A percentile compares a stretch with the other conserved stretches of the same genome.
phyloP scores from a whole-genome alignment of 306 rosid species.

The Fagus crenata region DNA sequence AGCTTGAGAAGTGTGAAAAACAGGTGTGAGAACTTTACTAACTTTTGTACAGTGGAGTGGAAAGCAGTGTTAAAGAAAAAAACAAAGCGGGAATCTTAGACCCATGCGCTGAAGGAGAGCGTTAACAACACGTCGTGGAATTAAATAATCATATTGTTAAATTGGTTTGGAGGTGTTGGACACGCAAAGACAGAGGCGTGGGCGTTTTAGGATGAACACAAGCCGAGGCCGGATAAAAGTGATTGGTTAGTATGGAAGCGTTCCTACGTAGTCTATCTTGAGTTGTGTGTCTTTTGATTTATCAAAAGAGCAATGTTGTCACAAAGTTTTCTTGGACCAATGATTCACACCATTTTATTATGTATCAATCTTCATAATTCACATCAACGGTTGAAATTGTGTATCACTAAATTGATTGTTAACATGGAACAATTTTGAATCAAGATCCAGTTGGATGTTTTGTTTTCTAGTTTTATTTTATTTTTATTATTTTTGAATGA shows the following conservation, averaged over 20 bases:
- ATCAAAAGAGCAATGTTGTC: too few relatives aligned
- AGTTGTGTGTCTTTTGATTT: too few relatives aligned
- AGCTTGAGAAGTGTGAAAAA: not conserved
- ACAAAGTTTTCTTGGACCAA: too few relatives aligned
- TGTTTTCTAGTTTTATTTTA: too few relatives aligned
- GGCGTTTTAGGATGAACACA: not conserved
- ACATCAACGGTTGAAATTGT: too few relatives aligned
- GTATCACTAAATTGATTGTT: too few relatives aligned
- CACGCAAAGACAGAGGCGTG: not conserved
- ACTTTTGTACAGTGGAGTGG: not conserved
- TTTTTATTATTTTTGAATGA: too few relatives aligned
- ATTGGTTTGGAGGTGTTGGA: not conserved
- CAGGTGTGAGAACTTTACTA: not conserved
- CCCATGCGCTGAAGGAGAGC: not conserved
- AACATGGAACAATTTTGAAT: too few relatives aligned
- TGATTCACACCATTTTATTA: too few relatives aligned
- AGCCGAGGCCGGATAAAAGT: not conserved
- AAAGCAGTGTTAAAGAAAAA: slow-evolving; percentile 1
- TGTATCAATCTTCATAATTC: too few relatives aligned
- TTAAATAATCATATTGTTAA: too few relatives aligned
- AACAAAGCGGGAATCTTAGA: not conserved
- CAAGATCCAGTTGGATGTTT: too few relatives aligned
- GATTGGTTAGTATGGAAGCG: not conserved
- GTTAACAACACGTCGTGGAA: not conserved
- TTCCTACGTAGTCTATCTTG: not conserved